These are phyloP conservation scores for Talaromyces sp. DNA, from an alignment of 2,329 filamentous ascomycete genomes.

Conservation along the genomic window DNA sequence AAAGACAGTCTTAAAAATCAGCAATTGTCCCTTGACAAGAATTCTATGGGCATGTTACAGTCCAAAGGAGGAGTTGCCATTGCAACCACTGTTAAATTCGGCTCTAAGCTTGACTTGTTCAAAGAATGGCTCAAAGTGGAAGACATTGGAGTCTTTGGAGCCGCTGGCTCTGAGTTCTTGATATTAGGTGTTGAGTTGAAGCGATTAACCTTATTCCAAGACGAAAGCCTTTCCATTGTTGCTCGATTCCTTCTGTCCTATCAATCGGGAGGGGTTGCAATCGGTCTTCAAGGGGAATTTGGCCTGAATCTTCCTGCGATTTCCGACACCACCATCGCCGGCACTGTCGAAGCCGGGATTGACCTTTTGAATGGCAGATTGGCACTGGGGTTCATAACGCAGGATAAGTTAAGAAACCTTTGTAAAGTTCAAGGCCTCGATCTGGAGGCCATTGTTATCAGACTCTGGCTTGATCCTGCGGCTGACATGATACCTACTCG, in stretches of 20 bases:
- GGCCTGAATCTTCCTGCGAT: neutral
- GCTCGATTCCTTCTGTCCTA: neutral
- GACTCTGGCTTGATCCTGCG: neutral
- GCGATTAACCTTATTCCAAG: neutral
- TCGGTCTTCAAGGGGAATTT: neutral
- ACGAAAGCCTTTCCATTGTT: neutral
- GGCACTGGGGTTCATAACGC: neutral
- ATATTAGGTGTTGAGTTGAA: neutral
- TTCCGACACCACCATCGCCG: neutral
- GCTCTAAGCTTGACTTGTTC: neutral
- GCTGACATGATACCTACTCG: neutral
- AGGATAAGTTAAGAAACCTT: neutral
- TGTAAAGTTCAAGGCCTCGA: neutral
- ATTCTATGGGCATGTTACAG: neutral
- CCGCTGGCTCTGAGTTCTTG: neutral
- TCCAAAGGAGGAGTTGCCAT: neutral
- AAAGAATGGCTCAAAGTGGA: neutral
- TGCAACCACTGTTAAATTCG: neutral
- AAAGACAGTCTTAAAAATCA: neutral
- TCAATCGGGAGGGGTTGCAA: neutral
- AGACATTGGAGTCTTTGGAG: neutral
- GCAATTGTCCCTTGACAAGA: neutral
- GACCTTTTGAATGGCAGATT: neutral
- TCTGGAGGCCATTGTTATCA: neutral
- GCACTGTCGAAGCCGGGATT: neutral